These are phyloP conservation scores for Chrysoporthe austroafricana DNA, from an alignment of 2,329 filamentous ascomycete genomes.

Conservation along the genomic window DNA sequence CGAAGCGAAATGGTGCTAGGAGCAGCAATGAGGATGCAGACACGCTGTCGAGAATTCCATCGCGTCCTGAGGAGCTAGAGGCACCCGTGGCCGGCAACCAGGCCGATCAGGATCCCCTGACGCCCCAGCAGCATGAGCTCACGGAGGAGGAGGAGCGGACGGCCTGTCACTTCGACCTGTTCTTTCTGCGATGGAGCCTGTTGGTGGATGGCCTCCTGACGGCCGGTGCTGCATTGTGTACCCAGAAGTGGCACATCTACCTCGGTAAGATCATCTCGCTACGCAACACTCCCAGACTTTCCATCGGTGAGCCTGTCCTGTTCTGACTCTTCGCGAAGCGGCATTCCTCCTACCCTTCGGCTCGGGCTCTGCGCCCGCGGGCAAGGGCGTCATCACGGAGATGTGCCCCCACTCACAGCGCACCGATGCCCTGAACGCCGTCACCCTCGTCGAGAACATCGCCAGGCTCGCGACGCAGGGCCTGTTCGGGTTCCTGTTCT, in stretches of 20 bases:
- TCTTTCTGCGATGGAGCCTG: constrained; percentile 69
- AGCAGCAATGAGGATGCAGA: constrained; percentile 16
- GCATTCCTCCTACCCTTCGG: constrained; percentile 69
- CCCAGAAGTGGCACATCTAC: constrained; percentile 69
- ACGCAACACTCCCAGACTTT: neutral
- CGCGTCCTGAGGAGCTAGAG: constrained; percentile 48
- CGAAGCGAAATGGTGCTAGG: neutral
- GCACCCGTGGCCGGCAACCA: constrained; percentile 39
- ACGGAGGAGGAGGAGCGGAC: constrained; percentile 45
- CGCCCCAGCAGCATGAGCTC: constrained; percentile 44
- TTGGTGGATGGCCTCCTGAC: constrained; percentile 68
- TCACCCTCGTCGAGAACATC: constrained; percentile 72
- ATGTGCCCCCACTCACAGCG: constrained; percentile 67
- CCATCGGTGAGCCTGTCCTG: neutral
- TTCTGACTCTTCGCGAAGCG: constrained; percentile 42
- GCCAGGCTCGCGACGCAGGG: constrained; percentile 66
- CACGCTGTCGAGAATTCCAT: constrained; percentile 34
- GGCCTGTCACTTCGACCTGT: constrained; percentile 65
- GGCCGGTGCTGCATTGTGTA: constrained; percentile 64
- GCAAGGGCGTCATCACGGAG: constrained; percentile 74
- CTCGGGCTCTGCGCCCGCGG: constrained; percentile 69
- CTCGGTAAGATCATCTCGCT: constrained; percentile 45
- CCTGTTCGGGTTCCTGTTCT: constrained; percentile 70
- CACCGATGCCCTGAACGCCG: constrained; percentile 68
- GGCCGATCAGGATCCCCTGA: constrained; percentile 43